Base-by-base conservation (phyloP, 768 basidiomycete species). In the Rhizopogon salebrosus region DNA sequence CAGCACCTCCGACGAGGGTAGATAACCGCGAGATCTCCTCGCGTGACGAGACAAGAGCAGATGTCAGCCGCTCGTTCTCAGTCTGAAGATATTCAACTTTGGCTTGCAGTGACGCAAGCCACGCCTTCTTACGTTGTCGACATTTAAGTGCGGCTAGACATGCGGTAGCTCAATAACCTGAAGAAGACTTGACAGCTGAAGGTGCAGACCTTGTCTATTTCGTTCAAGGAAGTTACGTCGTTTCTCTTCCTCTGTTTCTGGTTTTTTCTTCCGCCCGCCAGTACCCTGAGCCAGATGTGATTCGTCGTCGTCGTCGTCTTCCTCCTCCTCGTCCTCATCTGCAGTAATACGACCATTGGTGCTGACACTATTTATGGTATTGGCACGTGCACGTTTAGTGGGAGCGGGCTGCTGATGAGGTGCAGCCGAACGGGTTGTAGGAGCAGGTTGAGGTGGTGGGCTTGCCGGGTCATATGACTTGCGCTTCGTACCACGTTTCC, bases 171-270 rank as follows among this genome's bases (percentile, higher is more conserved):
- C 6, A 20, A 14, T 49, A 34, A 18, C 34, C n/a, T 5, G 35
- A 11, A 26, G 16, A 41, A 20, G 1, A 52, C 43, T 27, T 34
- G 14, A 16, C 24, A 3, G 27, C 8, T 37, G 10, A 23, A 22
- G 18, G 24, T n/a, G 29, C n/a, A 48, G 56, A 98, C 95, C 95
- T 81, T 98, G 97, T 62, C 97, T 80, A 65, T 99, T 99, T 56
- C 97, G 79, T 70, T 98, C 97, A 55, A 99, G 72, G 71, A 99
- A 98, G 71, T 98, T 98, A 70, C 82, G 84, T 38, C 97, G 79
- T 71, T 99, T 99, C 66, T 98, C 97, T 69, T 98, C 97, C 68
- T 99, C 97, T 0, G 95, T 98, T 76, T 97, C 93, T 22, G 88
- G 89, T 64, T 87, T 92, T 70, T 89, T 93, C 41, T 70, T 60